Conservation (phyloP, 2,329 filamentous ascomycete genomes). For the Tothia fuscella region DNA sequence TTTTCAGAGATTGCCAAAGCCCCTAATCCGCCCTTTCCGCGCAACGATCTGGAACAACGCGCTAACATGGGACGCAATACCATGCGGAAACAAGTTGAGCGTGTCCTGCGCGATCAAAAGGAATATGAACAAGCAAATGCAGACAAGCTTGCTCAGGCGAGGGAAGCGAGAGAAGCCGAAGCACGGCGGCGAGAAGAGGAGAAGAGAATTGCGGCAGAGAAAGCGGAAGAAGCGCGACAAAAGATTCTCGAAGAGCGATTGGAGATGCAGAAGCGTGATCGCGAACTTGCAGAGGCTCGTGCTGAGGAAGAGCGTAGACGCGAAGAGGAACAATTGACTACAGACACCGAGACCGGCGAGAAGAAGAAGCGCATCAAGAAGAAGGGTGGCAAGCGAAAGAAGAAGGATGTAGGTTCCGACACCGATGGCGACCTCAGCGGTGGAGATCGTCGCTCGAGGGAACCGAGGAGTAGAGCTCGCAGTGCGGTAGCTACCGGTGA, state of each 20-base stretch:
- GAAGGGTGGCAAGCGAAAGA: slow-evolving; percentile 40
- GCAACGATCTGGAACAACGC: slow-evolving; percentile 81
- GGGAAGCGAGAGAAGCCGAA: slow-evolving; percentile 70
- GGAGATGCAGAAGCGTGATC: slow-evolving; percentile 62
- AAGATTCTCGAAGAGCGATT: slow-evolving; percentile 80
- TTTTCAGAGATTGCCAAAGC: slow-evolving; percentile 48
- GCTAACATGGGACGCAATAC: slow-evolving; percentile 97
- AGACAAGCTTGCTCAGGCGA: slow-evolving; percentile 70
- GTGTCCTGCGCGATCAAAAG: slow-evolving; percentile 69
- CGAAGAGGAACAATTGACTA: slow-evolving; percentile 67
- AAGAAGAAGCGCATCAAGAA: slow-evolving; percentile 55
- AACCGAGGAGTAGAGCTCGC: neutral
- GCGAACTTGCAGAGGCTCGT: slow-evolving; percentile 58
- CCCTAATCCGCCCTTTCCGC: slow-evolving; percentile 72
- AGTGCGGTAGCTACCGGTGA: slow-evolving; percentile 31
- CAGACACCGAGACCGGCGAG: slow-evolving; percentile 71
- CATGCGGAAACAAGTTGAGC: slow-evolving; percentile 80
- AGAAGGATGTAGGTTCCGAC: slow-evolving; percentile 42
- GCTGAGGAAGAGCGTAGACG: slow-evolving; percentile 66
- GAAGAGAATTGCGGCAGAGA: slow-evolving; percentile 53
- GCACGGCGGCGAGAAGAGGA: slow-evolving; percentile 66
- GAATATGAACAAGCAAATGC: slow-evolving; percentile 93
- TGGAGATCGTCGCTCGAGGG: slow-evolving; percentile 21
- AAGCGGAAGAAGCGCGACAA: slow-evolving; percentile 49
- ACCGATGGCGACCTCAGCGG: slow-evolving; percentile 18